Evolutionary conservation across 768 basidiomycete species (phyloP).

Genomic region (Pleurotus cornucopiae): DNA sequence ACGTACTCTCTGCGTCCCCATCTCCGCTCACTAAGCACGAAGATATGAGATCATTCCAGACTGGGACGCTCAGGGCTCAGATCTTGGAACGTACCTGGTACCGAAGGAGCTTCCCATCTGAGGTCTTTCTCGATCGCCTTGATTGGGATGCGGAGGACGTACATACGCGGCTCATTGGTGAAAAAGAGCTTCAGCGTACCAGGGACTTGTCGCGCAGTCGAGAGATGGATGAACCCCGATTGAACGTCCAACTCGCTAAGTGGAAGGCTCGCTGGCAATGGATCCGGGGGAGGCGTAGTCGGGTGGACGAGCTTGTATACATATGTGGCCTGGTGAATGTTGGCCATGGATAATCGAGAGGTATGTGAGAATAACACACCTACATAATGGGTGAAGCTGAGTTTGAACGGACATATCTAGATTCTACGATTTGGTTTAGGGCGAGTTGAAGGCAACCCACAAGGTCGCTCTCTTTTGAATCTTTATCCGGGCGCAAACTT

Average conservation of each 20-base stretch:
- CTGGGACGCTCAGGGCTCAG: neutral
- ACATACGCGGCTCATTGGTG: conserved; percentile 8
- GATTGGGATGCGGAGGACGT: neutral
- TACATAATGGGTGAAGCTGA: too few species aligned
- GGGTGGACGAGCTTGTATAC: conserved; percentile 33
- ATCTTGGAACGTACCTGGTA: neutral
- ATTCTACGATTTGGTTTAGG: too few species aligned
- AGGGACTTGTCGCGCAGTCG: conserved; percentile 31
- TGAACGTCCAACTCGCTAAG: conserved; percentile 33
- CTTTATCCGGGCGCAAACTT: too few species aligned
- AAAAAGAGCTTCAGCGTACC: conserved; percentile 37
- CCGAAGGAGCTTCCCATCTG: neutral
- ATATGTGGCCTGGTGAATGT: conserved; percentile 14
- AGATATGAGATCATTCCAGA: too few species aligned
- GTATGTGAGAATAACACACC: too few species aligned
- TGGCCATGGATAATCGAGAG: neutral
- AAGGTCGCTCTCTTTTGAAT: too few species aligned
- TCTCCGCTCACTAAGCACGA: neutral
- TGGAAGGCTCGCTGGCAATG: conserved; percentile 30
- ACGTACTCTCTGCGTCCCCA: neutral
- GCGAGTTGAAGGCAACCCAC: too few species aligned
- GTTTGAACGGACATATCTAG: too few species aligned
- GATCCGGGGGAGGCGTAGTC: conserved; percentile 24
- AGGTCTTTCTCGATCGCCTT: neutral
- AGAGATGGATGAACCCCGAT: conserved; percentile 46